Percentiles rank a stretch among this genome's conserved stretches.
Evolutionary conservation across 148 eudicot species (phyloP).

Genomic region (Rhododendron mucronatum): DNA sequence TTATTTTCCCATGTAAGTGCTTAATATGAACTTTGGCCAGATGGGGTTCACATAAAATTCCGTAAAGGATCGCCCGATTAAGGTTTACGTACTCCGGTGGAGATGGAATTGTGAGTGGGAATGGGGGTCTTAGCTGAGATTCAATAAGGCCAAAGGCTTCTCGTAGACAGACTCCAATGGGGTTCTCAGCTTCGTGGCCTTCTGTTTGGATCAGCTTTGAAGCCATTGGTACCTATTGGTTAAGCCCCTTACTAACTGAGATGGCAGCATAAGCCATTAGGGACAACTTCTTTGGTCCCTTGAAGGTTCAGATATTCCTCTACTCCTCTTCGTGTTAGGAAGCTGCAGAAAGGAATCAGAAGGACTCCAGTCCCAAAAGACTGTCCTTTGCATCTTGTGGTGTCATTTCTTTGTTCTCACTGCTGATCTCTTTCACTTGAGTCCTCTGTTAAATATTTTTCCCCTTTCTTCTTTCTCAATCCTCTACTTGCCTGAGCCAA

Average conservation of each 20-base stretch:
- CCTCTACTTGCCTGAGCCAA: neutral
- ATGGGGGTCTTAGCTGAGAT: conserved; percentile 64
- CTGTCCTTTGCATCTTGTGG: neutral
- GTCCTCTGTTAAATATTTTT: neutral
- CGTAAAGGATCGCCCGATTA: conserved; percentile 63
- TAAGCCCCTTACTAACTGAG: neutral
- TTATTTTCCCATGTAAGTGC: conserved; percentile 66
- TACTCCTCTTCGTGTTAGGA: neutral
- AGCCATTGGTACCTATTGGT: conserved; percentile 28
- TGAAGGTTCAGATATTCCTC: neutral
- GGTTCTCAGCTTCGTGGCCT: conserved; percentile 53
- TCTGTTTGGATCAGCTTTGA: conserved; percentile 41
- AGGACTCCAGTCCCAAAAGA: neutral
- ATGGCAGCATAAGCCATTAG: neutral
- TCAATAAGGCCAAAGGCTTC: conserved; percentile 46
- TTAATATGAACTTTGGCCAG: conserved; percentile 46
- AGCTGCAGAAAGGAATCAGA: neutral
- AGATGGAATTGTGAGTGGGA: conserved; percentile 43
- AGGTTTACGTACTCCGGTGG: conserved; percentile 45
- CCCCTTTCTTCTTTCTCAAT: neutral
- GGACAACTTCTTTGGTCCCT: neutral
- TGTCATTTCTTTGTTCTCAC: neutral
- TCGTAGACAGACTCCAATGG: conserved; percentile 47
- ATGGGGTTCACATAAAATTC: conserved; percentile 57
- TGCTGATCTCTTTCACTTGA: neutral